phyloP scores from a whole-genome alignment of 2,329 filamentous ascomycete species.

The Talaromyces atroroseus region DNA sequence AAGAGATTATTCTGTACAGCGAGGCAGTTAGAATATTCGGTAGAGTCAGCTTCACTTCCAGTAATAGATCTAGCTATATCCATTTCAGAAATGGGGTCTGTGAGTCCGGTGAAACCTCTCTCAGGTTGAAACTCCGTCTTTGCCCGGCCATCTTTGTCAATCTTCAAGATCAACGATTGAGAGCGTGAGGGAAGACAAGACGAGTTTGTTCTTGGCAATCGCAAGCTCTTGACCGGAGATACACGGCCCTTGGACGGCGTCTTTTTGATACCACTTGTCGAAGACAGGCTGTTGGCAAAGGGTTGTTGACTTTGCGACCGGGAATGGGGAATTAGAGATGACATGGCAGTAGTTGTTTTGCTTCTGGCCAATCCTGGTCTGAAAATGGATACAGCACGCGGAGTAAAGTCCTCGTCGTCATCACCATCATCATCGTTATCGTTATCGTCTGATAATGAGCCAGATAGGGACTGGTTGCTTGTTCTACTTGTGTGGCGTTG shows the following conservation, averaged over 20 bases:
- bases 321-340: conserved; percentile 21
- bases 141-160: conserved; percentile 45
- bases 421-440: too few relatives aligned
- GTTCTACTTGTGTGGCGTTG: conserved; percentile 30
- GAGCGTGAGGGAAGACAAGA: conserved; percentile 30
- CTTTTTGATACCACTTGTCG: conserved; percentile 34
- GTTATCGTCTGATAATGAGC: conserved; percentile 21
- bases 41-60: conserved; percentile 38
- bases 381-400: conserved; percentile 23
- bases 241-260: conserved; percentile 39
- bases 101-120: conserved; percentile 28
- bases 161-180: conserved; percentile 41
- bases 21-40: conserved; percentile 37
- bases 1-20: conserved; percentile 36
- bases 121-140: conserved; percentile 41
- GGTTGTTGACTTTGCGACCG: conserved; percentile 26
- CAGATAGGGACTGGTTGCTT: conserved; percentile 20
- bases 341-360: conserved; percentile 34
- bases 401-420: conserved; percentile 31
- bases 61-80: conserved; percentile 40
- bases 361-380: conserved; percentile 37
- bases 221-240: conserved; percentile 37
- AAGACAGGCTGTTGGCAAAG: conserved; percentile 26
- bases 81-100: conserved; percentile 32
- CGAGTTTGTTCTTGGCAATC: conserved; percentile 30